phyloP scores from a whole-genome alignment of 1,284 basidiomycete species.

The Heterobasidion annosum region DNA sequence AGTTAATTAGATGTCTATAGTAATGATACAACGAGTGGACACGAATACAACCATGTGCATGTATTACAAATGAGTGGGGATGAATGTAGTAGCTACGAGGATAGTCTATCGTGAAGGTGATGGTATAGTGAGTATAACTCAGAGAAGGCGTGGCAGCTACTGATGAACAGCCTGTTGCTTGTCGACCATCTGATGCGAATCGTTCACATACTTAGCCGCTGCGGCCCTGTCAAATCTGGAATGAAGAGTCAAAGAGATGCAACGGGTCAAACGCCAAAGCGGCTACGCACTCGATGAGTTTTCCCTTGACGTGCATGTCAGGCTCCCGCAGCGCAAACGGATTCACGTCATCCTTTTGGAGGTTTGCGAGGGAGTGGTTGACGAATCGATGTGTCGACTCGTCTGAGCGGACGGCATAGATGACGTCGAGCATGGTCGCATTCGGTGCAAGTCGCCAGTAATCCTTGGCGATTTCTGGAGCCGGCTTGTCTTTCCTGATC shows the following conservation, averaged over 20 bases:
- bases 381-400: slow-evolving; percentile 91
- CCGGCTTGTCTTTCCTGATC: slow-evolving; percentile 48
- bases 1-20: no score
- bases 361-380: slow-evolving; percentile 86
- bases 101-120: background rate
- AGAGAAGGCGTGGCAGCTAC: no score
- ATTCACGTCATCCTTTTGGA: slow-evolving; percentile 76
- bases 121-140: background rate
- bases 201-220: slow-evolving; percentile 10
- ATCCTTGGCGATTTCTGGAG: slow-evolving; percentile 86
- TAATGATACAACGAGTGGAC: background rate
- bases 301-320: slow-evolving; percentile 74
- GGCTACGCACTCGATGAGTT: slow-evolving; percentile 54
- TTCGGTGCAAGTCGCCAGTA: slow-evolving; percentile 81
- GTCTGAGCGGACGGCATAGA: slow-evolving; percentile 88
- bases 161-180: background rate
- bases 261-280: background rate
- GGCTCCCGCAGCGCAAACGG: slow-evolving; percentile 91
- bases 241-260: background rate
- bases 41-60: background rate
- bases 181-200: slow-evolving; percentile 3
- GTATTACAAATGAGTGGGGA: background rate
- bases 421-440: slow-evolving; percentile 79
- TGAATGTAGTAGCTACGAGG: background rate
- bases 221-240: slow-evolving; percentile 9